phyloP scores from a whole-genome alignment of 2,329 filamentous ascomycete species.

The Phoma herbarum region DNA sequence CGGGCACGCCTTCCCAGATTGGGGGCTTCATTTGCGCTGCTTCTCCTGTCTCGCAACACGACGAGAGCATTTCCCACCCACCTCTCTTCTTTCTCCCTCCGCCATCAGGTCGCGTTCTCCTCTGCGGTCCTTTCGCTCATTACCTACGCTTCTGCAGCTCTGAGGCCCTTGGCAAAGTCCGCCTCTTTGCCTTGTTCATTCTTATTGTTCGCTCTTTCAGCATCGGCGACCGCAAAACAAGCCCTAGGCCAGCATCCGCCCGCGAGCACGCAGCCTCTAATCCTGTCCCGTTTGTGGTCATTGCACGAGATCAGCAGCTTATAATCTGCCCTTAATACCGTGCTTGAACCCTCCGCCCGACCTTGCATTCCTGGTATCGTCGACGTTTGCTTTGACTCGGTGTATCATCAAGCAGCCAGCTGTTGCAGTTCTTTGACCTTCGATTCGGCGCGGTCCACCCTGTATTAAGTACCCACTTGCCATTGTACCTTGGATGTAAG shows the following conservation, averaged over 20 bases:
- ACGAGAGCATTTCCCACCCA: slow-evolving; percentile 40
- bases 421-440: slow-evolving; percentile 40
- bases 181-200: slow-evolving; percentile 50
- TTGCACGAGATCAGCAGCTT: slow-evolving; percentile 30
- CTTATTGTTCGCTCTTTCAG: slow-evolving; percentile 53
- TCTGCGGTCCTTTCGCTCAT: slow-evolving; percentile 49
- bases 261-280: slow-evolving; percentile 35
- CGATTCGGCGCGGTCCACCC: slow-evolving; percentile 33
- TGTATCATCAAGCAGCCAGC: slow-evolving; percentile 31
- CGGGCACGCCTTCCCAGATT: slow-evolving; percentile 37
- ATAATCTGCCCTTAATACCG: slow-evolving; percentile 26
- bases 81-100: slow-evolving; percentile 41
- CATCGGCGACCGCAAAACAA: slow-evolving; percentile 46
- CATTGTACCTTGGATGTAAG: slow-evolving; percentile 45
- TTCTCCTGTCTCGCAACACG: slow-evolving; percentile 44
- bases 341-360: slow-evolving; percentile 26
- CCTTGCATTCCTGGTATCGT: slow-evolving; percentile 22
- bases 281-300: slow-evolving; percentile 35
- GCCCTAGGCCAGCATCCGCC: slow-evolving; percentile 38
- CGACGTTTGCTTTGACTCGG: slow-evolving; percentile 27
- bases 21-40: slow-evolving; percentile 46
- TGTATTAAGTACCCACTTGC: slow-evolving; percentile 38
- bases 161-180: slow-evolving; percentile 41
- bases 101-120: slow-evolving; percentile 42
- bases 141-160: slow-evolving; percentile 48